These are phyloP conservation scores for Nymphaea thermarum DNA, from an alignment of 164 flowering plant species.

Conservation along the genomic window DNA sequence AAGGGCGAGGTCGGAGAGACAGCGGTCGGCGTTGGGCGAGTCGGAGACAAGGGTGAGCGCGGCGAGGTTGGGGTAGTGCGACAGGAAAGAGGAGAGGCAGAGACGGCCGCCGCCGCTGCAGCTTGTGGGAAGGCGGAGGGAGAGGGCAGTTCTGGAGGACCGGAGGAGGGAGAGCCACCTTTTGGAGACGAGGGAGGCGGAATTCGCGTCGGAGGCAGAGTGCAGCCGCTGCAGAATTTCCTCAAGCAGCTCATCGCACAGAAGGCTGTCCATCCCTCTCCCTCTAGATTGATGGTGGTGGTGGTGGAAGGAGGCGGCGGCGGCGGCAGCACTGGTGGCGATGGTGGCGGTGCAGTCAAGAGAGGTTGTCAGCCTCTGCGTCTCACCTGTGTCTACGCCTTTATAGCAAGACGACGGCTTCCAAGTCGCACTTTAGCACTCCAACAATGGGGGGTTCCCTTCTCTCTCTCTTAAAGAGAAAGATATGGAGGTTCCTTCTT, in stretches of 20 bases:
- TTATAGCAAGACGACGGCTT: no score
- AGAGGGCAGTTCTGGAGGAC: conserved; percentile 36
- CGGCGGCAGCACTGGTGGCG: neutral
- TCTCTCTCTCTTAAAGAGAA: no score
- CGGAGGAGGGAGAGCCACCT: conserved; percentile 74
- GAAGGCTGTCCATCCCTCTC: conserved; percentile 6
- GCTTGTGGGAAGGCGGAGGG: conserved; percentile 19
- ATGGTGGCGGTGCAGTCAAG: no score
- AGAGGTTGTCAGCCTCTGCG: no score
- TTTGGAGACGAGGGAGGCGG: conserved; percentile 47
- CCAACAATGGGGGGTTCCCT: no score
- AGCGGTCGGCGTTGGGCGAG: neutral
- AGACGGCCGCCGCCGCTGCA: conserved; percentile 1
- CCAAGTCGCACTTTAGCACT: no score
- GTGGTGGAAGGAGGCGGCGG: neutral
- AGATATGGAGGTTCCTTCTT: no score
- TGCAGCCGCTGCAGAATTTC: conserved; percentile 48
- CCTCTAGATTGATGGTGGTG: neutral
- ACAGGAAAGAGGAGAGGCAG: conserved; percentile 27
- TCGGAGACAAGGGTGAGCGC: conserved; percentile 33
- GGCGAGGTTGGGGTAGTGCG: conserved; percentile 38
- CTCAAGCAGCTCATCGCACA: conserved; percentile 67
- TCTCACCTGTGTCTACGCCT: no score
- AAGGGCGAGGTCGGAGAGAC: conserved; percentile 18
- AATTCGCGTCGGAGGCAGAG: conserved; percentile 21